phyloP scores from a whole-genome alignment of 2,329 filamentous ascomycete genomes.

The Diaporthe amygdali region DNA sequence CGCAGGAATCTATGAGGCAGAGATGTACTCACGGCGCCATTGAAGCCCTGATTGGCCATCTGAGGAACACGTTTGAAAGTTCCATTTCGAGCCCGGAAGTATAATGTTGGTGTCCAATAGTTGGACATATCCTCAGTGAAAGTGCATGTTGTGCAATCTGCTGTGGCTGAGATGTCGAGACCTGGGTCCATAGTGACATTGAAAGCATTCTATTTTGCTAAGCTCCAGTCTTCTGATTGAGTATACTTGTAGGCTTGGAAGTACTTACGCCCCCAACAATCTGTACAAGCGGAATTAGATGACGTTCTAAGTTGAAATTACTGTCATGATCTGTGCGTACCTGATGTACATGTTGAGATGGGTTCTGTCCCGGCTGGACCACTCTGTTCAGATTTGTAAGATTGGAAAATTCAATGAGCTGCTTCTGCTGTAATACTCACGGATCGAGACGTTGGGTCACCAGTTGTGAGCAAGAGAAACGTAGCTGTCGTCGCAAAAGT shows the following conservation, averaged over 20 bases:
- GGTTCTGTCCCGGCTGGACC: conserved; percentile 45
- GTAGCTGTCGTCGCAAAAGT: conserved; percentile 24
- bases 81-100: conserved; percentile 17
- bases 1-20: fast-evolving
- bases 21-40: conserved; percentile 44
- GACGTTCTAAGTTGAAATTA: too few relatives aligned
- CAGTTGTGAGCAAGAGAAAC: conserved; percentile 53
- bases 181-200: conserved; percentile 42
- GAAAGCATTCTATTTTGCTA: conserved; percentile 37
- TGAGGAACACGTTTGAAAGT: conserved; percentile 22
- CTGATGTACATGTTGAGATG: conserved; percentile 59
- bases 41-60: conserved; percentile 36
- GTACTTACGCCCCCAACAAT: conserved; percentile 51
- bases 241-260: too few relatives aligned
- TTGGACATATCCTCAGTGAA: conserved; percentile 20
- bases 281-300: not conserved
- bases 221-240: not conserved
- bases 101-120: conserved; percentile 19
- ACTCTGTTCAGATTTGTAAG: conserved; percentile 9
- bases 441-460: conserved; percentile 47
- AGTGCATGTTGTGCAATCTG: conserved; percentile 38
- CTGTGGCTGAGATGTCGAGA: not conserved
- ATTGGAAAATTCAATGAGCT: not conserved
- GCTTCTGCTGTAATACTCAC: not conserved
- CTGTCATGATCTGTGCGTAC: not conserved